Evolutionary conservation across 2,329 filamentous ascomycete genomes (phyloP), one percentile per base, ranked within the genome.

Genomic region (Aspergillus brasiliensis): DNA sequence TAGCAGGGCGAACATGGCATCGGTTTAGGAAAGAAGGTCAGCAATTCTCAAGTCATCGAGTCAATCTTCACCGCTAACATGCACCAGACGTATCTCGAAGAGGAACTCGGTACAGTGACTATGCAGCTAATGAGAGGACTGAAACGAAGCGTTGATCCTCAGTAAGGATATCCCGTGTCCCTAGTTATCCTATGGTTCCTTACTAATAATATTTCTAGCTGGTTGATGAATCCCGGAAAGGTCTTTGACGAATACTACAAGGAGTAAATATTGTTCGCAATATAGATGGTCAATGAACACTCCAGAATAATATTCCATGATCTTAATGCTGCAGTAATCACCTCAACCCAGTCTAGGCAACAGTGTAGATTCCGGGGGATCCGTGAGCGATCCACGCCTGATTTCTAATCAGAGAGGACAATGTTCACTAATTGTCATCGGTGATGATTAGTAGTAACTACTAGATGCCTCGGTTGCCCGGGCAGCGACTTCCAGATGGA

Each of bases 21-120:
- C 60, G 92, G 91, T 34, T 86, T 92, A 75, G 91, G 91, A 11
- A 95, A 96, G 78, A 95, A 94, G 78, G 86, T 46, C 6, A 37
- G 17, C 8, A 10, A 25, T 31, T 1, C 2, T 17, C 15, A 2
- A 5, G 11, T 13, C 8, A 5, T 19, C 2, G 2, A 4, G 2
- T 3, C 7, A 3, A 17, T n/a, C 5, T 5, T n/a, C 15, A n/a
- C 21, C 28, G 11, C 40, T 55, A 21, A 55, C 19, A 7, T 46
- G 1, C 5, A 34, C 2, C 2, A 55, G 52, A 17, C 27, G 2
- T 55, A 55, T 23, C 37, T 55, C 4, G 38, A 28, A 28, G 52
- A 46, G 38, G 52, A 55, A 21, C 25, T 55, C 15, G 52, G 52
- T 10, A 17, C 40, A 7, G 8, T 38, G 4, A 55, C 52, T 1